Percentiles rank a stretch among this genome's conserved stretches.
Conservation (phyloP, 2,329 filamentous ascomycete species). For the Coniochaeta ligniaria region DNA sequence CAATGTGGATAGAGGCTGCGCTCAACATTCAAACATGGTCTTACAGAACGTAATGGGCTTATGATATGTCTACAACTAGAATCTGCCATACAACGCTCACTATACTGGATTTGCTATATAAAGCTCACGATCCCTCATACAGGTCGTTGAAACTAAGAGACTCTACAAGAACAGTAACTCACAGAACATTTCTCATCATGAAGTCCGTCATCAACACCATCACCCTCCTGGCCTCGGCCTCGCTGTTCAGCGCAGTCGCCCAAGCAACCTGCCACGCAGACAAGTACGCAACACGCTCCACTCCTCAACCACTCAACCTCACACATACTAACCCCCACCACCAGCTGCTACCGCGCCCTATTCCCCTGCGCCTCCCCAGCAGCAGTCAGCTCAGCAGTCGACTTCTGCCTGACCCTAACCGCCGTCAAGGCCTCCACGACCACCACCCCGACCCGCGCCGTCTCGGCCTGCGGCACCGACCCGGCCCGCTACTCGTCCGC, state of each 20-base stretch:
- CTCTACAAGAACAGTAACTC: no score
- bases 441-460: slow-evolving; percentile 11
- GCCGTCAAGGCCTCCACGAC: slow-evolving; percentile 9
- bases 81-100: neutral
- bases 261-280: neutral
- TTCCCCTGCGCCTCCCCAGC: slow-evolving; percentile 11
- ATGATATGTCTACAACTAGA: neutral
- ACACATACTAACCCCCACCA: neutral
- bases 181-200: neutral
- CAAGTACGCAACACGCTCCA: neutral
- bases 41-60: neutral
- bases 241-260: neutral
- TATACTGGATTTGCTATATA: no score
- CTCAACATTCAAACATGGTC: neutral
- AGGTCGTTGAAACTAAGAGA: no score
- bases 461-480: slow-evolving; percentile 10
- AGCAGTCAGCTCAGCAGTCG: slow-evolving; percentile 9
- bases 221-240: neutral
- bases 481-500: slow-evolving; percentile 12
- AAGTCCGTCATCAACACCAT: neutral
- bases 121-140: no score
- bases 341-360: slow-evolving; percentile 14
- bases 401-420: slow-evolving; percentile 14
- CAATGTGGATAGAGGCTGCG: neutral
- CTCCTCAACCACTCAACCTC: neutral